Conservation (phyloP, 768 basidiomycete genomes). For the Suillus paluster region DNA sequence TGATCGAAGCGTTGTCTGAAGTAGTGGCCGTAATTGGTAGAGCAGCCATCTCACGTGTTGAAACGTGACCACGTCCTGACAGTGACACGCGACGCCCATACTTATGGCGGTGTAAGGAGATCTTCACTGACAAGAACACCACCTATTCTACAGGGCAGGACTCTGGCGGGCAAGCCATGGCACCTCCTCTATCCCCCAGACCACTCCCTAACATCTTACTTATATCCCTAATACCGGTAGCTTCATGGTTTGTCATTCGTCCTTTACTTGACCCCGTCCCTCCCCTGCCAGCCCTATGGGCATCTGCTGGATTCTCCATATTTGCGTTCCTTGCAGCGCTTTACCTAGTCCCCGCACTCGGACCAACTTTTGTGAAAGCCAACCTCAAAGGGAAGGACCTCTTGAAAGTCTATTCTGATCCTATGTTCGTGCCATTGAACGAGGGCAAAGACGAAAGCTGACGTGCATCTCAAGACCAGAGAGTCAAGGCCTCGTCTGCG, state of each 20-base stretch:
- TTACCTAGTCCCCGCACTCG: constrained; percentile 83
- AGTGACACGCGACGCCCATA: no score
- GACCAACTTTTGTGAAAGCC: constrained; percentile 77
- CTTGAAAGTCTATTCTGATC: constrained; percentile 76
- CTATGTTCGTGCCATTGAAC: constrained; percentile 56
- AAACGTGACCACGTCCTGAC: not conserved
- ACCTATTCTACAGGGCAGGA: no score
- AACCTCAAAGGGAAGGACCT: constrained; percentile 87
- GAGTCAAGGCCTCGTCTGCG: constrained; percentile 90
- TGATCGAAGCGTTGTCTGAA: not conserved
- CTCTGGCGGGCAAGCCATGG: constrained; percentile 20
- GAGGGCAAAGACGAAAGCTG: not conserved
- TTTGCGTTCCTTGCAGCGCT: constrained; percentile 80
- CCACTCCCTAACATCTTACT: constrained; percentile 58
- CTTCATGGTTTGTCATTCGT: constrained; percentile 72
- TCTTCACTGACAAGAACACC: not conserved
- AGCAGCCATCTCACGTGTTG: constrained; percentile 16
- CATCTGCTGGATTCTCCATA: constrained; percentile 82
- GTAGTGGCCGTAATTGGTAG: constrained; percentile 20
- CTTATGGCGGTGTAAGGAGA: constrained; percentile 2
- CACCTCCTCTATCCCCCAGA: constrained; percentile 42
- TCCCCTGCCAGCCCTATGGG: constrained; percentile 72
- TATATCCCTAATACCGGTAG: constrained; percentile 65
- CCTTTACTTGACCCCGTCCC: constrained; percentile 74
- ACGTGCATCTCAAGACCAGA: constrained; percentile 73